A percentile compares a stretch with the other conserved stretches of the same genome.
phyloP scores from a whole-genome alignment of 1,284 basidiomycete genomes.

The Takashimella tepidaria region DNA sequence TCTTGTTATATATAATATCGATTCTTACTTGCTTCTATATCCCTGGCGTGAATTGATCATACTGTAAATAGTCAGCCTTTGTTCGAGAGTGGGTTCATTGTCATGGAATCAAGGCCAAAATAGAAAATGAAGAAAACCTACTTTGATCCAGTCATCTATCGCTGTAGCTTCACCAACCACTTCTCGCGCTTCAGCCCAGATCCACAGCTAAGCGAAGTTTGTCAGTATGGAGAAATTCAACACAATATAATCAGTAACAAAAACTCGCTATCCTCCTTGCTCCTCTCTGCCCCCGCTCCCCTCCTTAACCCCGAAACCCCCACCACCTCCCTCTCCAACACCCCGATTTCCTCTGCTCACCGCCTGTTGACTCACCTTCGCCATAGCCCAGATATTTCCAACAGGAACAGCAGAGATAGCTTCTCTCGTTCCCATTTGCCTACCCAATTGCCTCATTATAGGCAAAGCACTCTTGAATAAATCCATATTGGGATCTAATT shows the following conservation, averaged over 20 bases:
- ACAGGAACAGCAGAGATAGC: constrained; percentile 60
- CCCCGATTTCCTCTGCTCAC: too few species aligned
- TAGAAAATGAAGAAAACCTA: too few species aligned
- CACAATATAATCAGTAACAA: too few species aligned
- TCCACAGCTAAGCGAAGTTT: constrained; percentile 88
- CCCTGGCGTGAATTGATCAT: constrained; percentile 33
- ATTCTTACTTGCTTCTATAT: constrained; percentile 14
- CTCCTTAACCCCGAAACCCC: too few species aligned
- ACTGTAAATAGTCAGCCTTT: too few species aligned
- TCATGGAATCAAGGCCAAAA: too few species aligned
- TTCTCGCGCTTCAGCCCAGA: constrained; percentile 82
- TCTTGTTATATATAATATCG: too few species aligned
- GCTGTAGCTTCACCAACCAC: constrained; percentile 71
- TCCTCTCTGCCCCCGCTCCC: too few species aligned
- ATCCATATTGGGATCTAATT: constrained; percentile 87
- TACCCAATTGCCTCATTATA: constrained; percentile 79
- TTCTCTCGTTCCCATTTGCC: constrained; percentile 77
- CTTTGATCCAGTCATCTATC: constrained; percentile 57
- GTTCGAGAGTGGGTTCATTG: too few species aligned
- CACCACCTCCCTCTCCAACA: too few species aligned
- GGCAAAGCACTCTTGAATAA: constrained; percentile 88
- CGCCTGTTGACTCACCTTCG: constrained; percentile 81
- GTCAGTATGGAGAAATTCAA: too few species aligned
- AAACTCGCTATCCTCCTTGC: too few species aligned
- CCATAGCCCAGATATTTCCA: constrained; percentile 70